Evolutionary conservation across 345 rosid genomes (phyloP), one percentile per base, ranked within the genome.

Genomic region (Citropsis articulata): DNA sequence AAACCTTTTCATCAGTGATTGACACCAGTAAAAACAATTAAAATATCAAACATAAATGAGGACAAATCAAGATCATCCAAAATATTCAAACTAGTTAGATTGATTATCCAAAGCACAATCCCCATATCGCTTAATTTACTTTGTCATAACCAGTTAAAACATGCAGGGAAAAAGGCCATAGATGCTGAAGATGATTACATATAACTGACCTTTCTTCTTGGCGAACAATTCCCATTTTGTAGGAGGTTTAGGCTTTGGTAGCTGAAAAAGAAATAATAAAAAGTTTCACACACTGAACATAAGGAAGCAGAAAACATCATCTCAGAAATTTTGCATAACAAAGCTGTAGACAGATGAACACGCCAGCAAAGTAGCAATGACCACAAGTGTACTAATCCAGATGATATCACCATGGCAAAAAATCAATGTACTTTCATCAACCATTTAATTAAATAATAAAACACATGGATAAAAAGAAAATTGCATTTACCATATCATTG

Each of bases 211-310:
- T 84, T 79, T 91, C 81, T 83, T 81, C 48, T 87, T 66, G 77
- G 91, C 88, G 65, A 87, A 85, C 69, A 66, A 24, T 80, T 89
- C 88, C 89, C 91, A 89, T 71, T 85, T 89, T 55, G 90, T 87
- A 19, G 87, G 89, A 84, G 91, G 90, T 75, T 87, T 83, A 76
- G 87, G 89, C 85, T 73, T 85, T 40, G 91, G 91, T 61, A 89
- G 67, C 91, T 88, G 87, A 79, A 84, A 82, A 72, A 1, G 75
- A 68, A 70, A 36, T 1, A n/a, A 38, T 59, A 75, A 33, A 10
- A 50, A 30, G 55, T 33, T 75, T 66, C 16, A 36, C 63, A 66
- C 9, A 9, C 5, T 33, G 59, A 65, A 50, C 24, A 31, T n/a
- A 24, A 4, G 22, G 28, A 48, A 65, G 7, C 18, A 50, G 31